Conservation (phyloP, 1,139 yeast genomes). For the Zygoascus sp. region DNA sequence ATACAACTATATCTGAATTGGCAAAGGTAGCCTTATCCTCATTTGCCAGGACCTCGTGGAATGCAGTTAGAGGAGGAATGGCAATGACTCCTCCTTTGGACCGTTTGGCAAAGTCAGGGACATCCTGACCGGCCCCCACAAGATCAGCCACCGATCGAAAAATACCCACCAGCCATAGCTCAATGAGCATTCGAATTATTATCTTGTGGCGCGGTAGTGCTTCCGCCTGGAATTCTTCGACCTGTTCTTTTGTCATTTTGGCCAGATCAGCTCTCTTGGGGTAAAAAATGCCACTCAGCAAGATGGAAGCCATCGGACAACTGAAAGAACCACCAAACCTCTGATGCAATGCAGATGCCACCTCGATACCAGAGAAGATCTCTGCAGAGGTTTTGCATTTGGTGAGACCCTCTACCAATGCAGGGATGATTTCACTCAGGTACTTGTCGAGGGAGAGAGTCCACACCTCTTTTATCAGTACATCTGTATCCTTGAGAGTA, state of each 20-base stretch:
- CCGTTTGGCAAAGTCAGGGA: slow-evolving; percentile 41
- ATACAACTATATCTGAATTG: slow-evolving; percentile 47
- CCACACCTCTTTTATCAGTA: slow-evolving; percentile 56
- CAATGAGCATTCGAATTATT: slow-evolving; percentile 54
- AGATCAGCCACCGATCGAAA: slow-evolving; percentile 24
- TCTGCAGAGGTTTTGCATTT: slow-evolving; percentile 53
- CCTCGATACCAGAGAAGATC: slow-evolving; percentile 57
- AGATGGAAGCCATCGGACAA: slow-evolving; percentile 45
- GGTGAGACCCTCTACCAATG: slow-evolving; percentile 59
- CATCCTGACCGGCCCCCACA: slow-evolving; percentile 26
- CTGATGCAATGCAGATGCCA: slow-evolving; percentile 72
- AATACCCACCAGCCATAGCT: slow-evolving; percentile 57
- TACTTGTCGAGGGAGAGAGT: slow-evolving; percentile 70
- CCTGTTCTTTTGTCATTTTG: slow-evolving; percentile 41
- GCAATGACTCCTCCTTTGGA: slow-evolving; percentile 21
- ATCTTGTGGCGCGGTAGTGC: slow-evolving; percentile 41
- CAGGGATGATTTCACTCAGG: slow-evolving; percentile 62
- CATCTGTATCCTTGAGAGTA: slow-evolving; percentile 49
- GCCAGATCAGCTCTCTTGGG: slow-evolving; percentile 38
- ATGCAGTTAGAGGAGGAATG: slow-evolving; percentile 45
- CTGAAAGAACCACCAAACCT: slow-evolving; percentile 58
- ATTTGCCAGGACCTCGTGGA: slow-evolving; percentile 53
- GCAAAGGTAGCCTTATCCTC: slow-evolving; percentile 37
- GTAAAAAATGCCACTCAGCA: slow-evolving; percentile 45
- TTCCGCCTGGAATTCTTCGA: slow-evolving; percentile 29